Percentiles rank a stretch among this genome's conserved stretches.
Conservation (phyloP, 176 grass and related monocot species). For the Aegilops umbellulata region DNA sequence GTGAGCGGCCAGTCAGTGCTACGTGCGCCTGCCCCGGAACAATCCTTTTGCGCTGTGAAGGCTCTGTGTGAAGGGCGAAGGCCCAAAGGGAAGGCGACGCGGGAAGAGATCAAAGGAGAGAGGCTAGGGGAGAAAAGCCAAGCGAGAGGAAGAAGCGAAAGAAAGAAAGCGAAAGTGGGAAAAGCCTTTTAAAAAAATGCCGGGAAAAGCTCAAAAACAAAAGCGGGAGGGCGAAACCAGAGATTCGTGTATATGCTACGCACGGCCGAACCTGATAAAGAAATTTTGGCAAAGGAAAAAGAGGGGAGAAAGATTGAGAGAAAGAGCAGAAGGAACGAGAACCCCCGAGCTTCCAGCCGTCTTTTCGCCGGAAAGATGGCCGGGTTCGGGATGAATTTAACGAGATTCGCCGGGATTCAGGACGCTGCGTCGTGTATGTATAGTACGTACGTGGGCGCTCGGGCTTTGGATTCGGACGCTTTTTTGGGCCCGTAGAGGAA, state of each 20-base stretch:
- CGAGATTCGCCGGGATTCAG: neutral
- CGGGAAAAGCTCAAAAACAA: neutral
- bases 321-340: neutral
- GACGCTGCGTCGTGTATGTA: no score
- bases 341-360: slow-evolving; percentile 20
- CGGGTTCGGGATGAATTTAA: neutral
- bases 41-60: neutral
- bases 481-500: neutral
- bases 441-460: neutral
- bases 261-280: neutral
- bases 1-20: neutral
- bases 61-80: no score
- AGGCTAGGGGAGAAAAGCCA: neutral
- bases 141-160: neutral
- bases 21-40: neutral
- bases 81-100: neutral
- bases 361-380: slow-evolving; percentile 32
- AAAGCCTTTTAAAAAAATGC: neutral
- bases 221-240: neutral
- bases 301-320: neutral
- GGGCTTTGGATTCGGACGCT: slow-evolving; percentile 6
- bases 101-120: slow-evolving; percentile 13
- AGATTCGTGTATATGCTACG: neutral
- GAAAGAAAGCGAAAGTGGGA: neutral
- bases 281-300: neutral